Conservation (phyloP, 805 yeast species). For the Ogataea minuta region DNA sequence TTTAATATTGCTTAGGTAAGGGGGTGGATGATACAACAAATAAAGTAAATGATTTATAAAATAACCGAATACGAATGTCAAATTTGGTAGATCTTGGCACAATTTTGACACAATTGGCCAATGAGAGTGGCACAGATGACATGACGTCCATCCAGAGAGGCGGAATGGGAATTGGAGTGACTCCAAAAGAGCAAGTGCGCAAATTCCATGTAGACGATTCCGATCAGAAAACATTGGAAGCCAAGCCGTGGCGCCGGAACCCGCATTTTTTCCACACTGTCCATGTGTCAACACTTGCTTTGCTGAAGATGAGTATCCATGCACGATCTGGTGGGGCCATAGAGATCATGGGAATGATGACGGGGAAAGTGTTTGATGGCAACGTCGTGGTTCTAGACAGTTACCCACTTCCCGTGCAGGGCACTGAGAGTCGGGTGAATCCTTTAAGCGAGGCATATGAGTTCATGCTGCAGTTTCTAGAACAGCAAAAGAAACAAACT, state of each 20-base stretch:
- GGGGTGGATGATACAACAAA: neutral
- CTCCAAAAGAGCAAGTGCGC: constrained; percentile 7
- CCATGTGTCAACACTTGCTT: constrained; percentile 67
- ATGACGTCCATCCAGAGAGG: neutral
- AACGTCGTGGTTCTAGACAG: constrained; percentile 73
- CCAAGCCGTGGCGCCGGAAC: constrained; percentile 56
- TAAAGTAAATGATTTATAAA: neutral
- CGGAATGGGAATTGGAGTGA: constrained; percentile 10
- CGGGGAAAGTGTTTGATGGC: constrained; percentile 64
- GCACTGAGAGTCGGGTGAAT: constrained; percentile 93
- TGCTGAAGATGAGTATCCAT: constrained; percentile 74
- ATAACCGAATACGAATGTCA: neutral
- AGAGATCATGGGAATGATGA: constrained; percentile 94
- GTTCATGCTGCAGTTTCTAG: constrained; percentile 84
- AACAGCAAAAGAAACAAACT: constrained; percentile 48
- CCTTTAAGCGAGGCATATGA: constrained; percentile 94
- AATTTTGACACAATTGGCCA: constrained; percentile 3
- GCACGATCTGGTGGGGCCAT: constrained; percentile 81
- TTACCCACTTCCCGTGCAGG: constrained; percentile 88
- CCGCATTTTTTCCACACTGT: constrained; percentile 60
- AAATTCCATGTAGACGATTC: constrained; percentile 17
- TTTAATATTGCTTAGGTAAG: neutral
- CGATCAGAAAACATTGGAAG: constrained; percentile 14
- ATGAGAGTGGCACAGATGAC: neutral
- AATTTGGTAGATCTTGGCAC: constrained; percentile 4